These are phyloP conservation scores for Huiozyma naganishii DNA, from an alignment of 805 yeast species.

Conservation along the genomic window DNA sequence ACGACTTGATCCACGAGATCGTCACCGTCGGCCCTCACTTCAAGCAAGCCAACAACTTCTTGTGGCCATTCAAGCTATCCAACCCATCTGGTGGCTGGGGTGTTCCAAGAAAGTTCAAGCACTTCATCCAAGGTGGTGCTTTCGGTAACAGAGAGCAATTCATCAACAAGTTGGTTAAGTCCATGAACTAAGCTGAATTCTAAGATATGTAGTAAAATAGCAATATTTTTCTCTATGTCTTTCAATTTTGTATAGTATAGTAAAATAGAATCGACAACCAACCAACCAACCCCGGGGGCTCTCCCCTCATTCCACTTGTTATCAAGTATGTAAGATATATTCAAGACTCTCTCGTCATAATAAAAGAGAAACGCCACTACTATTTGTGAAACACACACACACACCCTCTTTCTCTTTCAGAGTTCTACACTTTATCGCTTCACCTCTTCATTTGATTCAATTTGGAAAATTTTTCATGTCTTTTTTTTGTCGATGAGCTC, in stretches of 20 bases:
- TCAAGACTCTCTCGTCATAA: no score
- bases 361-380: no score
- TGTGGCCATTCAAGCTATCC: conserved; percentile 96
- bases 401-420: no score
- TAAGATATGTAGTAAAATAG: neutral
- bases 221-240: neutral
- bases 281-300: no score
- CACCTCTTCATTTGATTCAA: no score
- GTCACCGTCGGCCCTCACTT: conserved; percentile 96
- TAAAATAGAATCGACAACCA: no score
- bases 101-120: conserved; percentile 91
- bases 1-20: conserved; percentile 93
- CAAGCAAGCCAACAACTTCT: conserved; percentile 97
- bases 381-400: no score
- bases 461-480: no score
- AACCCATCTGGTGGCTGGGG: conserved; percentile 98
- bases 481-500: no score
- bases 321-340: no score
- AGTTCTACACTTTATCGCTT: no score
- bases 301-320: no score
- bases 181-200: conserved; percentile 60
- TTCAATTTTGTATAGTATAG: conserved; percentile 1
- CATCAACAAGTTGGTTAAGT: conserved; percentile 89
- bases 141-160: conserved; percentile 95
- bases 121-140: conserved; percentile 96